These are phyloP conservation scores for Pholiota microspora DNA, from an alignment of 768 basidiomycete species.

Conservation along the genomic window DNA sequence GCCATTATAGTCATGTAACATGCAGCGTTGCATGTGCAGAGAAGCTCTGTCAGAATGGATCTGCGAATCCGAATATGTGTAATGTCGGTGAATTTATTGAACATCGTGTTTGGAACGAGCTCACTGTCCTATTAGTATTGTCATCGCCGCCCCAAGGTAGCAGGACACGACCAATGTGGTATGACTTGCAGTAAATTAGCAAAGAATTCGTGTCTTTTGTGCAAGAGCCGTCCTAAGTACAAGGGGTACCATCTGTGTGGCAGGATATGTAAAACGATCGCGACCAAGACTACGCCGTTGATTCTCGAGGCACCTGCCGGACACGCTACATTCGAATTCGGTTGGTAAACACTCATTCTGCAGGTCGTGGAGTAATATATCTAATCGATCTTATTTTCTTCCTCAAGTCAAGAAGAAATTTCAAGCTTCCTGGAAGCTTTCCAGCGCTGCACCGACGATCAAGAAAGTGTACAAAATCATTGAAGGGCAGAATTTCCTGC, in stretches of 20 bases:
- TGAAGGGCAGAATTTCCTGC: slow-evolving; percentile 22
- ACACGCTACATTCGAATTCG: slow-evolving; percentile 23
- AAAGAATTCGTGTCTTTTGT: slow-evolving; percentile 25
- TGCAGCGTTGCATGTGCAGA: slow-evolving; percentile 26
- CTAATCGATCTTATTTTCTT: neutral
- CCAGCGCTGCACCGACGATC: slow-evolving; percentile 16
- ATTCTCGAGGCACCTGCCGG: slow-evolving; percentile 23
- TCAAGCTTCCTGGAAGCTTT: slow-evolving; percentile 23
- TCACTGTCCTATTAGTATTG: slow-evolving; percentile 21
- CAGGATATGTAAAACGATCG: slow-evolving; percentile 22
- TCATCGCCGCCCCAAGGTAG: slow-evolving; percentile 22
- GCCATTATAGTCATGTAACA: slow-evolving; percentile 19
- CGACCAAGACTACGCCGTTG: slow-evolving; percentile 21
- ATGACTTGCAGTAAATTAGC: slow-evolving; percentile 20
- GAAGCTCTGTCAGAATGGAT: slow-evolving; percentile 18
- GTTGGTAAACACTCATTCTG: too few species aligned
- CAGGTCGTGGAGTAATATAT: too few species aligned
- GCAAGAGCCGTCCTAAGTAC: slow-evolving; percentile 24
- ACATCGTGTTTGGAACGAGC: neutral
- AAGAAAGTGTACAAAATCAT: slow-evolving; percentile 30
- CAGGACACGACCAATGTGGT: slow-evolving; percentile 24
- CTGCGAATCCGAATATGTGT: slow-evolving; percentile 22
- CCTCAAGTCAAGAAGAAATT: slow-evolving; percentile 27
- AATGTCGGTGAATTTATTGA: slow-evolving; percentile 14
- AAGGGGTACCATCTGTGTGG: slow-evolving; percentile 27